Conservation (phyloP, 257 asterid species). For the Solanum chmielewskii region DNA sequence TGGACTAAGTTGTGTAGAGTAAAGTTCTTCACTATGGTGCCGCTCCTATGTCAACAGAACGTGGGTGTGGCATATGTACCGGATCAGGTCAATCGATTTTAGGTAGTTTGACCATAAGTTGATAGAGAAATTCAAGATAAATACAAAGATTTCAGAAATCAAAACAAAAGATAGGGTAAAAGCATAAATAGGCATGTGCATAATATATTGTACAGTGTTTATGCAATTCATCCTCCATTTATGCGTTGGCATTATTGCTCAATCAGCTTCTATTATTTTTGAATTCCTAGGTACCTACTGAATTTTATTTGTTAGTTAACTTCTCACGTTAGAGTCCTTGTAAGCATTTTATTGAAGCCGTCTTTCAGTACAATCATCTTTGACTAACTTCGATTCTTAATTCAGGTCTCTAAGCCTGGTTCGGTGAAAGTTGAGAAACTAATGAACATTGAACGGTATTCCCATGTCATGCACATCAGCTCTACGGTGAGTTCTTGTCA, state of each 20-base stretch:
- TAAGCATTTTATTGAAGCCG: not conserved
- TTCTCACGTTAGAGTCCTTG: not conserved
- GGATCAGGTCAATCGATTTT: not conserved
- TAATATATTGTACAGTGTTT: not conserved
- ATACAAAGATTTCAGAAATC: not conserved
- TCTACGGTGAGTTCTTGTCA: slow-evolving; percentile 58
- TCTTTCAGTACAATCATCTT: not conserved
- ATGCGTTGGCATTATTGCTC: not conserved
- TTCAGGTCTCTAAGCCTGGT: slow-evolving; percentile 90
- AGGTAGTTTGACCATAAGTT: not conserved
- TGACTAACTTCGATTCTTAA: not conserved
- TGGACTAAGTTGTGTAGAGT: not conserved
- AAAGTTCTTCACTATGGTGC: not conserved
- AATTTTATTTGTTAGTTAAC: not conserved
- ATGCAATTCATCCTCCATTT: not conserved
- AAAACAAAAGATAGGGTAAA: not conserved
- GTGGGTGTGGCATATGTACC: not conserved
- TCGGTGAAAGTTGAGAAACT: slow-evolving; percentile 90
- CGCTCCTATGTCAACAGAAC: not conserved
- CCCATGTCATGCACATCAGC: slow-evolving; percentile 99
- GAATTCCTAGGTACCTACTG: not conserved
- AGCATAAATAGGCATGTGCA: not conserved
- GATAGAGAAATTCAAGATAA: not conserved
- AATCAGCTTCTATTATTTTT: not conserved
- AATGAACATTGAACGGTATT: slow-evolving; percentile 93